Evolutionary conservation across 768 basidiomycete genomes (phyloP), one percentile per base, ranked within the genome.

Genomic region (Cystofilobasidium ferigula): DNA sequence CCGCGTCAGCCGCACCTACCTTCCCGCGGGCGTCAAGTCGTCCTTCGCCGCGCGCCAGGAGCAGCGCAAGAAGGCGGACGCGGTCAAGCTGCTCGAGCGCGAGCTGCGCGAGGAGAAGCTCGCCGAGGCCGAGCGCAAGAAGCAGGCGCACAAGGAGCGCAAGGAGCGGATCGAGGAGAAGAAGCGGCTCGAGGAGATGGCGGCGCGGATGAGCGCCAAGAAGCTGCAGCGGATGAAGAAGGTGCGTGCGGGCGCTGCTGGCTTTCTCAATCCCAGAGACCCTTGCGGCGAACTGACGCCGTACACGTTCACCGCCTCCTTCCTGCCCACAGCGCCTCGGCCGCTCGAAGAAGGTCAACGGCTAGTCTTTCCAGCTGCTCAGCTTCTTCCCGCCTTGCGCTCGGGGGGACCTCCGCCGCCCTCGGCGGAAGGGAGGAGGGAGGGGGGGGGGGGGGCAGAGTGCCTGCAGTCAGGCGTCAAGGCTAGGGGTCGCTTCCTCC

Each of bases 221-320:
- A 68, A 63, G 67, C 61, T 68, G 0, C 67, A 68, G 45, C 57
- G 67, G 38, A 63, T 68, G 56, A 68, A 68, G 61, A 68, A 68
- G 65, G 65, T 67, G 20, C 28, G 38, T 30, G 20, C 34, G 20
- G 18, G 34, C 47, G 12, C 30, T 51, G 3, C 30, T 8, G 12
- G 9, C 28, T 20, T 10, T 42, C 40, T 42, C 10, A 10, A 12
- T 22, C 54, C n/a, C n/a, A n/a, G n/a, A n/a, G n/a, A n/a, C n/a
- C n/a, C n/a, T n/a, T n/a, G n/a, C n/a, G n/a, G n/a, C n/a, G n/a
- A 32, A 36, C n/a, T 22, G 7, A 36, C 20, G 30, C 10, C 28
- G 10, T 24, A 57, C 22, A 9, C 26, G 16, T 5, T 28, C 32
- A 3, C 62, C 42, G 34, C 28, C 13, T 22, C 45, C 3, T 32